Percentiles rank a stretch among this genome's conserved stretches.
phyloP scores from a whole-genome alignment of 768 basidiomycete species.

The Lactifluus rugatus region DNA sequence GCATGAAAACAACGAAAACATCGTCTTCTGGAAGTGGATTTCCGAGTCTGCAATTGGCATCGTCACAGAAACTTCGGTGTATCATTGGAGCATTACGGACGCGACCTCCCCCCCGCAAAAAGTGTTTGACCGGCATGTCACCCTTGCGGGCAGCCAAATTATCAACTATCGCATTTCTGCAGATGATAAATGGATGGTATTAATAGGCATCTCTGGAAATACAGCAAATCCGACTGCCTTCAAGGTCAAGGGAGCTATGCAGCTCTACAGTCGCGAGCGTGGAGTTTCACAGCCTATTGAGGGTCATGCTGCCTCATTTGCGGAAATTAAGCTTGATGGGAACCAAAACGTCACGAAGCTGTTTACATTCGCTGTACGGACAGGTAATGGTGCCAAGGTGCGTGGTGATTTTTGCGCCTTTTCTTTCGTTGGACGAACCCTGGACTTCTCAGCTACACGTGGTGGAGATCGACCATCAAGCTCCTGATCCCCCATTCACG shows the following conservation, averaged over 20 bases:
- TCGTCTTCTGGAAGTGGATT: constrained; percentile 99
- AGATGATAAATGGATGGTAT: constrained; percentile 96
- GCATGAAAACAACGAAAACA: constrained; percentile 85
- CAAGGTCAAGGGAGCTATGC: constrained; percentile 98
- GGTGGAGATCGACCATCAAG: constrained; percentile 94
- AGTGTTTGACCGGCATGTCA: constrained; percentile 92
- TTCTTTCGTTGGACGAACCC: background rate
- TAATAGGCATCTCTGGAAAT: constrained; percentile 91
- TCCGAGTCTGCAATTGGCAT: constrained; percentile 85
- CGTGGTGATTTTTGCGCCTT: constrained; percentile 20
- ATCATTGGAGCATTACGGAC: constrained; percentile 80
- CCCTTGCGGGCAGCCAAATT: constrained; percentile 91
- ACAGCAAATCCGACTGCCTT: constrained; percentile 89
- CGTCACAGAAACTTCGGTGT: constrained; percentile 89
- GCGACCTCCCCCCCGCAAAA: constrained; percentile 75
- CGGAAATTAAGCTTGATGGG: constrained; percentile 84
- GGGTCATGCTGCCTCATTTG: constrained; percentile 95
- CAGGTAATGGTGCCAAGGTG: constrained; percentile 97
- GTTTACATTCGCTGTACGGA: constrained; percentile 91
- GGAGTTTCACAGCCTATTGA: constrained; percentile 97
- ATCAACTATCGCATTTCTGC: constrained; percentile 93
- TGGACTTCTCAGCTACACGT: constrained; percentile 68
- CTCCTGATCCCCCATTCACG: constrained; percentile 83
- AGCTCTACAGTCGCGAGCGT: constrained; percentile 87
- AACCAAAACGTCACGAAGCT: constrained; percentile 78